A percentile compares a stretch with the other conserved stretches of the same genome.
Conservation (phyloP, 2,329 filamentous ascomycete species). For the Exophiala aquamarina region DNA sequence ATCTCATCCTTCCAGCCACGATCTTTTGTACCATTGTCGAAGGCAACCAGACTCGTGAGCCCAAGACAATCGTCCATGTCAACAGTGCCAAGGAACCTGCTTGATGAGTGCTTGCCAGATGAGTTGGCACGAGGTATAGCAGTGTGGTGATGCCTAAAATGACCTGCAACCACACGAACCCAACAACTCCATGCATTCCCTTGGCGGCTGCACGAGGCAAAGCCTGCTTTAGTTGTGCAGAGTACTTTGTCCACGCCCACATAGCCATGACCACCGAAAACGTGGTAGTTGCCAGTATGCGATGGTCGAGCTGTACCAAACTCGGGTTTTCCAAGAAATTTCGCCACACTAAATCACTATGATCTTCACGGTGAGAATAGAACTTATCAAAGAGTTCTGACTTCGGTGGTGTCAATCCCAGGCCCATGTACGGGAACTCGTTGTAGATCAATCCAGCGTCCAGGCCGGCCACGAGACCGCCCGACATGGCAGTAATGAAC, state of each 20-base stretch:
- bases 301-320: slow-evolving; percentile 92
- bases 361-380: slow-evolving; percentile 75
- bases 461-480: slow-evolving; percentile 87
- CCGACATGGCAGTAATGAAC: slow-evolving; percentile 90
- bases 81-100: slow-evolving; percentile 83
- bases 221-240: slow-evolving; percentile 60
- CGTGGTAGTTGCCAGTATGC: slow-evolving; percentile 85
- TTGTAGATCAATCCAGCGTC: slow-evolving; percentile 98
- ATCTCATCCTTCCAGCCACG: slow-evolving; percentile 9
- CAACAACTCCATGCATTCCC: slow-evolving; percentile 76
- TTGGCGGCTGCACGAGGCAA: slow-evolving; percentile 60
- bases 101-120: slow-evolving; percentile 87
- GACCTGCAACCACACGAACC: slow-evolving; percentile 79
- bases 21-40: slow-evolving; percentile 15
- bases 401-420: slow-evolving; percentile 75
- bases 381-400: slow-evolving; percentile 81
- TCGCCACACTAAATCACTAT: slow-evolving; percentile 82
- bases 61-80: slow-evolving; percentile 77
- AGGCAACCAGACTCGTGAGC: slow-evolving; percentile 74
- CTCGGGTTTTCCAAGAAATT: slow-evolving; percentile 98
- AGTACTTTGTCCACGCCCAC: slow-evolving; percentile 75
- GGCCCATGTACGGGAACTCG: slow-evolving; percentile 94
- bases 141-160: slow-evolving; percentile 85
- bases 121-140: slow-evolving; percentile 88
- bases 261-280: slow-evolving; percentile 78